A percentile compares a stretch with the other conserved stretches of the same genome.
phyloP scores from a whole-genome alignment of 2,329 filamentous ascomycete genomes.

The Arthrobotrys musiformis region DNA sequence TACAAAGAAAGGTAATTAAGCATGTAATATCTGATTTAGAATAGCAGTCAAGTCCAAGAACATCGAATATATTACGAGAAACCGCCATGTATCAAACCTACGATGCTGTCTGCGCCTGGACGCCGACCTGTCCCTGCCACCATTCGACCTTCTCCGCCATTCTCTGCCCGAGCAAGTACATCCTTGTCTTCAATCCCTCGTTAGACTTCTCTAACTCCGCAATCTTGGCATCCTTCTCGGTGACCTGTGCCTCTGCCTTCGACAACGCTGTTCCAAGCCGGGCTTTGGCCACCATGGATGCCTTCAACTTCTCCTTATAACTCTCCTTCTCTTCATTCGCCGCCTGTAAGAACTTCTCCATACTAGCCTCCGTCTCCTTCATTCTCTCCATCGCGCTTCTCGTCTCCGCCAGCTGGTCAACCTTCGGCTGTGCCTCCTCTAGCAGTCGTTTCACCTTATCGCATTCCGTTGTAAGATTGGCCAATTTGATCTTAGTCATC shows the following conservation, averaged over 20 bases:
- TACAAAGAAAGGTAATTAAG: background rate
- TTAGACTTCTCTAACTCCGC: conserved; percentile 23
- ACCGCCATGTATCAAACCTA: background rate
- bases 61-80: background rate
- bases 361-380: conserved; percentile 3
- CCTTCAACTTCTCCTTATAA: conserved; percentile 13
- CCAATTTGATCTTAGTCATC: conserved; percentile 1
- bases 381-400: conserved; percentile 12
- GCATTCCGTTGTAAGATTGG: conserved; percentile 6
- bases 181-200: conserved; percentile 47
- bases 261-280: background rate
- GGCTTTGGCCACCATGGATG: background rate
- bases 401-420: conserved; percentile 6
- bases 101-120: conserved; percentile 18
- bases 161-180: conserved; percentile 44
- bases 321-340: conserved; percentile 34
- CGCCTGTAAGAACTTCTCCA: conserved; percentile 17
- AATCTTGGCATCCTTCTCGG: conserved; percentile 23
- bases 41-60: too few species aligned
- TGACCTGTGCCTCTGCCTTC: conserved; percentile 7
- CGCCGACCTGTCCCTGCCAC: conserved; percentile 35
- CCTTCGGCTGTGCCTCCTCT: conserved; percentile 17
- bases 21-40: too few species aligned
- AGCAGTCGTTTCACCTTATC: conserved; percentile 8
- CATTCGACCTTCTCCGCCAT: conserved; percentile 52